Evolutionary conservation across 352 stramenopile species (phyloP), one percentile per base, ranked within the genome.

Genomic region (Phytophthora cactorum): DNA sequence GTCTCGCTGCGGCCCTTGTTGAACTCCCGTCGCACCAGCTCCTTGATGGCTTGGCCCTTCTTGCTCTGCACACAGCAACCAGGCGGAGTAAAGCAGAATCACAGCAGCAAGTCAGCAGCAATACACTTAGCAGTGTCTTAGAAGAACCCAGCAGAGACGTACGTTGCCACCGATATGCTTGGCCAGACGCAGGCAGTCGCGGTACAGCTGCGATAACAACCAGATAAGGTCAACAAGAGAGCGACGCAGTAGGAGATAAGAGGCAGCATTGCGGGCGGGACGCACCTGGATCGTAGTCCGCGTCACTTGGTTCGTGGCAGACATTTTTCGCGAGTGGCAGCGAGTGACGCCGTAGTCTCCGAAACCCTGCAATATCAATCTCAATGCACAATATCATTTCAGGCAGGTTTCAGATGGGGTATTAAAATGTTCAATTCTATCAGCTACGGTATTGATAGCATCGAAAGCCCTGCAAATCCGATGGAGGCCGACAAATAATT

Each of bases 151-250:
- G 31, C 31, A 41, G n/a, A 46, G n/a, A 46, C 80, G 54, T 74
- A 96, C 88, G 54, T 77, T 91, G 73, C 88, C 88, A 29, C 88
- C 88, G 43, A 96, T 96, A 75, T 96, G 88, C 74, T 96, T 94
- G 41, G 88, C 86, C 32, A 96, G 76, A 56, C 88, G 88, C 74
- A 96, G 58, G 72, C 83, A 93, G 66, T 96, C 88, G 52, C 88
- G 84, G 71, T 94, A 96, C 15, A 96, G 73, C 88, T 96, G 61
- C 25, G 49, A 11, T 17, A 60, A 5, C 4, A 31, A 45, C 6
- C 56, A 52, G 3, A 34, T 15, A 58, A 36, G 3, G 31, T 64
- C n/a, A 54, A 14, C 14, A 39, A 7, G 29, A 31, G 29, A 63
- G 4, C 7, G 25, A 38, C 10, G 14, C 11, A 52, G 52, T 14